These are phyloP conservation scores for Neoboletus magnificus DNA, from an alignment of 768 basidiomycete species.

Conservation along the genomic window DNA sequence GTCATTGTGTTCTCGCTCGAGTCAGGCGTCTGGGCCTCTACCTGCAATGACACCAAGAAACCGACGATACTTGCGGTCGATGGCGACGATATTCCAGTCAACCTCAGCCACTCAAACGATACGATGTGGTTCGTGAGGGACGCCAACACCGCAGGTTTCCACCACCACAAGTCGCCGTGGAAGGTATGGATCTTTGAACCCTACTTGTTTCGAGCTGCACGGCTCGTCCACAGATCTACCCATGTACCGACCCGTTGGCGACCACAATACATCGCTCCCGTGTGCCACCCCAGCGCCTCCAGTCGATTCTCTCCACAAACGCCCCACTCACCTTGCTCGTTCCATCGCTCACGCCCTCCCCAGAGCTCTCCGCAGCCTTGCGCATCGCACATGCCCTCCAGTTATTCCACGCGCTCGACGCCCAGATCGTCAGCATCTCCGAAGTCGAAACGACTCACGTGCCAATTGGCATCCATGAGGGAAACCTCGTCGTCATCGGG, in stretches of 20 bases:
- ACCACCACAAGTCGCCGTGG: conserved; percentile 12
- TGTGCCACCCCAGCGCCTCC: conserved; percentile 45
- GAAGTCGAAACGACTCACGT: conserved; percentile 23
- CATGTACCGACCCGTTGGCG: neutral
- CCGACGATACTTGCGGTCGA: conserved; percentile 12
- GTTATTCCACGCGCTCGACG: conserved; percentile 67
- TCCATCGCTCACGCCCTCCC: conserved; percentile 31
- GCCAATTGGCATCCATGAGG: conserved; percentile 17
- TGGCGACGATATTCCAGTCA: neutral
- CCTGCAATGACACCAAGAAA: neutral
- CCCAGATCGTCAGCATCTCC: conserved; percentile 49
- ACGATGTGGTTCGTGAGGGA: conserved; percentile 12
- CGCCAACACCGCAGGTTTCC: neutral
- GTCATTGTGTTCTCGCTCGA: conserved; percentile 24
- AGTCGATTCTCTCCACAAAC: conserved; percentile 55
- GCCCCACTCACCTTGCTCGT: conserved; percentile 58
- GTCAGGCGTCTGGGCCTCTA: neutral
- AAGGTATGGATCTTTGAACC: conserved; percentile 15
- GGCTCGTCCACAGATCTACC: conserved; percentile 1
- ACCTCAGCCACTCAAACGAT: neutral
- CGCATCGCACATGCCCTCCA: conserved; percentile 67
- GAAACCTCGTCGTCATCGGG: conserved; percentile 63
- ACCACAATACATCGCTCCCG: neutral
- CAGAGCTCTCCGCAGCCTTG: conserved; percentile 52
- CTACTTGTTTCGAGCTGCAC: neutral